These are phyloP conservation scores for Hippophae gyantsensis DNA, from an alignment of 306 rosid genomes.

Conservation along the genomic window DNA sequence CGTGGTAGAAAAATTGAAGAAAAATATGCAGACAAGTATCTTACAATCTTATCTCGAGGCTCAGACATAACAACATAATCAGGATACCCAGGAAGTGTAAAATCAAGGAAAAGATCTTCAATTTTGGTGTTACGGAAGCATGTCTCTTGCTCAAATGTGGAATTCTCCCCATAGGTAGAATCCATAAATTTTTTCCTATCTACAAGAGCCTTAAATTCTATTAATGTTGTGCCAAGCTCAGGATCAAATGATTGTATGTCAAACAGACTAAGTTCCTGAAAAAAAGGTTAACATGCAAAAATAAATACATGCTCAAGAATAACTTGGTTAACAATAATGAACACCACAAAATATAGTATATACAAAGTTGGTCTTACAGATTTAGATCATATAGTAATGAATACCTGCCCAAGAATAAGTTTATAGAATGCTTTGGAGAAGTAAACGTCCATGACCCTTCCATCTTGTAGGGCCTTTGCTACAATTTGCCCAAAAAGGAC, in stretches of 20 bases:
- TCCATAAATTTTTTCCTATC: conserved; percentile 38
- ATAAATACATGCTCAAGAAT: conserved; percentile 12
- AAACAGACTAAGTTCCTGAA: conserved; percentile 66
- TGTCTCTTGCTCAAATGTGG: conserved; percentile 23
- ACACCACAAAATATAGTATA: not conserved
- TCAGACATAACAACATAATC: conserved; percentile 54
- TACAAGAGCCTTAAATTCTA: conserved; percentile 79
- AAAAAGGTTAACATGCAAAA: conserved; percentile 8
- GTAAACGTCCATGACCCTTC: conserved; percentile 85
- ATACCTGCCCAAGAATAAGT: conserved; percentile 85
- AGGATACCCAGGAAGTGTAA: conserved; percentile 91
- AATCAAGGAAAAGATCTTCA: conserved; percentile 95
- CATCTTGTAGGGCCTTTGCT: conserved; percentile 90
- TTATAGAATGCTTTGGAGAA: conserved; percentile 88
- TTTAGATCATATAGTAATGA: not conserved
- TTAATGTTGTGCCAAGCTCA: conserved; percentile 62
- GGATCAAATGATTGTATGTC: conserved; percentile 85
- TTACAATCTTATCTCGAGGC: conserved; percentile 47
- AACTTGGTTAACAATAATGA: conserved; percentile 5
- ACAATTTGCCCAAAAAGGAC: conserved; percentile 79
- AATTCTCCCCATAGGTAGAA: conserved; percentile 30
- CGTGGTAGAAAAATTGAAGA: conserved; percentile 14
- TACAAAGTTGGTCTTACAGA: no score
- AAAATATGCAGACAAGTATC: conserved; percentile 13
- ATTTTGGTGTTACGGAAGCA: conserved; percentile 50